Evolutionary conservation across 768 basidiomycete species (phyloP).

Genomic region (Lactarius psammicola): DNA sequence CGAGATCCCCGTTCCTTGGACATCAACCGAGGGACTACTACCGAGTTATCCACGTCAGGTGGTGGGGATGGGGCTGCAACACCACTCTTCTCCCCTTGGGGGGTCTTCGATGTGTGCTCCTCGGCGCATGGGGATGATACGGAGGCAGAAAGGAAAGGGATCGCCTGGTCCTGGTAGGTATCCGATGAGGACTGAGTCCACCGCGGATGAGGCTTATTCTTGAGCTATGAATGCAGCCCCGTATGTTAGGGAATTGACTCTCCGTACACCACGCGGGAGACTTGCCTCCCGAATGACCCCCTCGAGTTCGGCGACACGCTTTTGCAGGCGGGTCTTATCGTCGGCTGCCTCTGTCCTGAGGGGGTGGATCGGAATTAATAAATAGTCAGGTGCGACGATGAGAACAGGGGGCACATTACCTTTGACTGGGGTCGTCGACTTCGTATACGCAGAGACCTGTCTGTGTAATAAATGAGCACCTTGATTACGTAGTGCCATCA

Average conservation of each 20-base stretch:
- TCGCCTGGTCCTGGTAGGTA: constrained; percentile 6
- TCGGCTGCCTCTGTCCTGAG: constrained; percentile 43
- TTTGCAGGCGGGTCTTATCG: constrained; percentile 63
- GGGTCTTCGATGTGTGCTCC: not conserved
- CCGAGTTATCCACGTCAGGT: not conserved
- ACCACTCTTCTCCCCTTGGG: not conserved
- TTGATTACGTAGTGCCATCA: not conserved
- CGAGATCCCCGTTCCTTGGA: not conserved
- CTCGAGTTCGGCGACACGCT: constrained; percentile 79
- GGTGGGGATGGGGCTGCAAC: not conserved
- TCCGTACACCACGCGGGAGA: not conserved
- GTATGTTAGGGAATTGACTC: not conserved
- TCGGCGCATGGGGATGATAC: constrained; percentile 1
- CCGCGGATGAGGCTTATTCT: constrained; percentile 70
- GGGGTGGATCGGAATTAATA: not conserved
- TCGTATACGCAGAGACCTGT: constrained; percentile 84
- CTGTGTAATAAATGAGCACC: constrained; percentile 36
- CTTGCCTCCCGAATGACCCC: constrained; percentile 77
- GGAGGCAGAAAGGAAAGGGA: not conserved
- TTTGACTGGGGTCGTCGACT: constrained; percentile 69
- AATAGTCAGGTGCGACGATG: not conserved
- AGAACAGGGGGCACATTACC: constrained; percentile 37
- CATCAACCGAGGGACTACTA: too few relatives aligned
- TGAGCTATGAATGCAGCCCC: constrained; percentile 45
- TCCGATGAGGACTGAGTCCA: constrained; percentile 41